Evolutionary conservation across 2,329 filamentous ascomycete species (phyloP), one percentile per base, ranked within the genome.

Genomic region (Sarocladium strictum): DNA sequence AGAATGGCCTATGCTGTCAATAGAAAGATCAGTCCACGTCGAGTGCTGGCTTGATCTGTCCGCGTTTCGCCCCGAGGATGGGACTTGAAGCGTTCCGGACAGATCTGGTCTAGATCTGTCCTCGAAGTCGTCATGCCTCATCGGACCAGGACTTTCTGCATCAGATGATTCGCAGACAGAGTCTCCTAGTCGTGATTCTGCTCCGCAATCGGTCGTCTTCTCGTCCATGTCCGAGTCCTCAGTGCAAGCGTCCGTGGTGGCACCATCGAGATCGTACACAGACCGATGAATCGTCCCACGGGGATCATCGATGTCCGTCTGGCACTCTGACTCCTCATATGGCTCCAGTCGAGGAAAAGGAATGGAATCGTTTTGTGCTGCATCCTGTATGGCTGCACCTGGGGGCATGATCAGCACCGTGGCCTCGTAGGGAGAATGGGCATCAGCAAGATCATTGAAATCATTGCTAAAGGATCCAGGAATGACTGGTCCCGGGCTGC

Each of bases 21-120:
- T 69, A 0, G 80, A 81, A 57, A 79, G 77, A 61, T 84, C 80
- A 24, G 81, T 84, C 81, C 81, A 84, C n/a, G 74, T 70, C 1
- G 80, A 82, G 54, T 78, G 75, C 50, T 81, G 77, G 58, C 80
- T 84, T 19, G 69, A 66, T 35, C 80, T 72, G 56, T 81, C 64
- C 66, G 53, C 72, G 63, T 9, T 3, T 24, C 17, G 6, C 40
- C 51, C 72, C 62, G 59, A 73, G 64, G 51, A 72, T 12, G 79
- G 80, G 14, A 81, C 72, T 53, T 69, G 67, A 9, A 83, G 68
- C 55, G 71, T 77, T 54, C 72, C 72, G 14, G 74, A 69, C 19
- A 72, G 71, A 45, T 73, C 72, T 3, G 69, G 58, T 11, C 56
- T 63, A 14, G 63, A 62, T 24, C 63, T 65, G 47, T 59, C 62